Evolutionary conservation across 2,329 filamentous ascomycete species (phyloP), one percentile per base, ranked within the genome.

Genomic region (Laburnicola sp.): DNA sequence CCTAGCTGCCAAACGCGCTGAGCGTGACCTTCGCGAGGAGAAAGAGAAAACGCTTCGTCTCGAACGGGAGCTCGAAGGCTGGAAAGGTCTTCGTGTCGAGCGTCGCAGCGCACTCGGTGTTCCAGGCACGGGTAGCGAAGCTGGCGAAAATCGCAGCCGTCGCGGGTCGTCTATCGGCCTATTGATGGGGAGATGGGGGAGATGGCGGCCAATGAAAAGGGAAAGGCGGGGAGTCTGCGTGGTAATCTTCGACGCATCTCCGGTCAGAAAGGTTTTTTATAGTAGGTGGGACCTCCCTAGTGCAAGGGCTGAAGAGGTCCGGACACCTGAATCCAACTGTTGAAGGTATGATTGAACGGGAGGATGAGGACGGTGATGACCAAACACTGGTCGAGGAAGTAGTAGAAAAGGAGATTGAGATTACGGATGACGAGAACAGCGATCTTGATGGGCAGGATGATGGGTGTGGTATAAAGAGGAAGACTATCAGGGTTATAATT

Each of bases 11-110:
- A 88, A 93, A 50, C 86, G 93, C 37, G 91, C 91, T 11, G 93
- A 99, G 73, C 85, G 93, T 37, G 93, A 97, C 66, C 81, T 97
- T 11, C 83, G 91, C 5, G 91, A 97, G 72, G 93, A 96, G 74
- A 85, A 83, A 56, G 94, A 97, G 74, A 93, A 88, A 74, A 81
- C 80, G 1, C 76, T 92, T 26, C 82, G 87, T 28, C 78, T 97
- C n/a, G 92, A 97, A 75, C 84, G 91, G 41, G 93, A 97, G 74
- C 74, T 97, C 6, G 91, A 95, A 60, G 86, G 85, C 2, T 89
- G 87, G 83, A 95, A 93, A 70, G 78, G 78, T 11, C 75, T 92
- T 26, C 80, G 88, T 30, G 78, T 84, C 56, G 88, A 92, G 65
- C 85, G 71, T 5, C 55, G 69, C 16, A 72, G 68, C 54, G 60